Conservation (phyloP, 106 monocot genomes). For the Acorus gramineus region DNA sequence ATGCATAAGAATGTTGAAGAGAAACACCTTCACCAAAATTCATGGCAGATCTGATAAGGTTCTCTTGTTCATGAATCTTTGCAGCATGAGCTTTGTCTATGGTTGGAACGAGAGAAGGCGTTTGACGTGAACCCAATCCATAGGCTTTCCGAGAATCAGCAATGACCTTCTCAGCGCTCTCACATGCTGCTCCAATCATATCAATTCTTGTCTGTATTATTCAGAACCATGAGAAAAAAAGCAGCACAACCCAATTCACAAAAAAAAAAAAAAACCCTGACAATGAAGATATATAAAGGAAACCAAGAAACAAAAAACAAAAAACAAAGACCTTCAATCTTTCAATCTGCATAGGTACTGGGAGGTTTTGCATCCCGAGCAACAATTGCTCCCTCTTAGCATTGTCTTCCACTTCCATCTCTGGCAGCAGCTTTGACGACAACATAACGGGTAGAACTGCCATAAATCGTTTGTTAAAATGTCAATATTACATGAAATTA, state of each 20-base stretch:
- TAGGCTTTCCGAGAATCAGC: constrained; percentile 70
- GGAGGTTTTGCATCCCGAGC: constrained; percentile 56
- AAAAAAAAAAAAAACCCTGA: not conserved
- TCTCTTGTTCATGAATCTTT: constrained; percentile 96
- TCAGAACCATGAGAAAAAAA: not conserved
- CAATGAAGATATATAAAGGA: not conserved
- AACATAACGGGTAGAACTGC: constrained; percentile 95
- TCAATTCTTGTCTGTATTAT: constrained; percentile 81
- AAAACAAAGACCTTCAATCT: constrained; percentile 63
- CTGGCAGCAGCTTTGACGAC: constrained; percentile 91
- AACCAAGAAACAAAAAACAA: not conserved
- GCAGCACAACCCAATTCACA: too few relatives aligned
- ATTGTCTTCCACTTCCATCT: constrained; percentile 91
- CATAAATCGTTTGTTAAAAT: not conserved
- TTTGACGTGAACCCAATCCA: constrained; percentile 84
- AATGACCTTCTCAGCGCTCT: constrained; percentile 81
- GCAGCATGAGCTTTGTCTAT: constrained; percentile 85
- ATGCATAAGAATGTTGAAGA: not conserved
- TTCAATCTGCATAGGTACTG: constrained; percentile 79
- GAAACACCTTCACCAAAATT: constrained; percentile 85
- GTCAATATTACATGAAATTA: too few relatives aligned
- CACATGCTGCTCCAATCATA: constrained; percentile 82
- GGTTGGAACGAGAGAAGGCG: constrained; percentile 50
- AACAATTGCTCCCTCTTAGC: constrained; percentile 70
- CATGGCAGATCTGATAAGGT: constrained; percentile 60